Base-by-base conservation (phyloP, 352 stramenopile genomes). In the Phytophthora crassamura region DNA sequence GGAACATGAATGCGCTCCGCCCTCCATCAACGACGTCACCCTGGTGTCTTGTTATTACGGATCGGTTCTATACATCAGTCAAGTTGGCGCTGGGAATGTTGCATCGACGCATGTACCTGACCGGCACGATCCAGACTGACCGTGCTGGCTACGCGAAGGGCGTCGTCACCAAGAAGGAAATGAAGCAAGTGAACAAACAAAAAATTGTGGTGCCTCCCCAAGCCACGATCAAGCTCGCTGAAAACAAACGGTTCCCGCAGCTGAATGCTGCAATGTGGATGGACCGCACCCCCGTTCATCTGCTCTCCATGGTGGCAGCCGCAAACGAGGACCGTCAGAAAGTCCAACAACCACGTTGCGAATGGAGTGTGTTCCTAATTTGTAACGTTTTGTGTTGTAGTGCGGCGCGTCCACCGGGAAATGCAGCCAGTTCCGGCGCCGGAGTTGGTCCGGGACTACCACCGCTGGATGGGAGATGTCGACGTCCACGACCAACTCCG, bases 1-100 rank as follows among this genome's bases (percentile, higher is more conserved):
- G 56, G 11, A 56, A 56, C 36, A 9, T 64, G 35, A 64, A 50
- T 8, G 56, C 25, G 15, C 28, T 57, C 1, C 56, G 16, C 12
- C 45, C 36, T 3, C 25, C 45, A 4, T 51, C 45, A 2, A 7
- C 45, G 3, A 57, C 14, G 15, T 51, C 43, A 4, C 43, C 56
- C 9, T 41, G 35, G 10, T 39, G 47, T 5, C 28, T 49, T 5
- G 48, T 59, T 1, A 40, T 65, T 4, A 65, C 57, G 7, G 48
- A 65, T 54, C 38, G 57, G 0, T 65, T 65, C n/a, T 65, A 65
- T 15, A 65, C 57, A 1, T 65, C 38, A 4, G 38, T 65, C 18
- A 28, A 52, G 18, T 20, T 65, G 2, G 57, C 57, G 0, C 40
- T 65, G n/a, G 46, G 59, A 48, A n/a, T 65, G 3, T 18, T 65